Evolutionary conservation across 768 basidiomycete genomes (phyloP), one percentile per base, ranked within the genome.

Genomic region (Tylopilus cervinicoccineus): DNA sequence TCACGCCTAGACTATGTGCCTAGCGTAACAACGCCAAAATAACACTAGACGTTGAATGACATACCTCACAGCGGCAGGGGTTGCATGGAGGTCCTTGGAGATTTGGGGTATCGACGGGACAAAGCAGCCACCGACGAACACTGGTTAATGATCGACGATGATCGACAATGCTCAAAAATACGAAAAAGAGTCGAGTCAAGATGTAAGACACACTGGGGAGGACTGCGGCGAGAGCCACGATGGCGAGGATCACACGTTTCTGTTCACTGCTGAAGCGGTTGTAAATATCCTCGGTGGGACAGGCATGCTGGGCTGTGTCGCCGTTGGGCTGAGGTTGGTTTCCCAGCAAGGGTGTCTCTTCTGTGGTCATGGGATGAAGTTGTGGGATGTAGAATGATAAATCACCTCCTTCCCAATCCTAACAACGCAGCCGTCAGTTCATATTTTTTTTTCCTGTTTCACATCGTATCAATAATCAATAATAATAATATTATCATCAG

Each of bases 71-170:
- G 83, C 63, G 16, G 76, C 53, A 0, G 74, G 75, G 0, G 84
- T 76, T 0, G 84, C 72, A 22, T 76, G 39, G 11, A 92, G 64
- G 50, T 92, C 87, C 24, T 65, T 66, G 10, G 88, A 80, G 38
- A 92, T 81, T 43, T 85, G 76, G 0, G 87, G 85, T 47, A 91
- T 84, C 0, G 82, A 80, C 0, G 88, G 88, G 4, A 88, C 74
- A 60, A 89, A 89, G 2, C 79, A 79, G 0, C 79, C 82, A 9
- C 79, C 70, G 0, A 86, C 79, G 51, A 91, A 81, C 28, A 84
- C 88, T 90, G 45, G 0, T 33, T 13, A 20, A 43, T 8, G 26
- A 17, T 44, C 23, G n/a, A n/a, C n/a, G n/a, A n/a, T n/a, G n/a
- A n/a, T n/a, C n/a, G 26, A 53, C n/a, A 34, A 24, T 33, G 38